phyloP scores from a whole-genome alignment of 2,329 filamentous ascomycete genomes.

The Trichoderma koningiopsis region DNA sequence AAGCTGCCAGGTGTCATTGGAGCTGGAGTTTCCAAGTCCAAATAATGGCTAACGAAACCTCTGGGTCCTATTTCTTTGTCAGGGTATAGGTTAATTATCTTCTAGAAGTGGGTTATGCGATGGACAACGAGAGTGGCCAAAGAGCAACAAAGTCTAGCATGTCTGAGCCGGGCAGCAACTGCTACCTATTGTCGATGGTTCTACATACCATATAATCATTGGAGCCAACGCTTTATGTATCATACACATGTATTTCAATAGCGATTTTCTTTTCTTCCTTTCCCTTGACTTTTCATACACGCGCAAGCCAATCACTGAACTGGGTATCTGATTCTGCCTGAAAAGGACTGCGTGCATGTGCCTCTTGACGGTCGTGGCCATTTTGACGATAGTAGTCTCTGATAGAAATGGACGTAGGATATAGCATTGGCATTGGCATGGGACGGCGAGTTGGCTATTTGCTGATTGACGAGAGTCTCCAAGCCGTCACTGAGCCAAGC shows the following conservation, averaged over 20 bases:
- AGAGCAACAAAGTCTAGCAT: slow-evolving; percentile 6
- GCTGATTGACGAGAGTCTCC: not conserved
- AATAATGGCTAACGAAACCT: slow-evolving; percentile 36
- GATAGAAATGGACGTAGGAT: not conserved
- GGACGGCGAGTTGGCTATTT: not conserved
- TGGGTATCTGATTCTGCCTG: not conserved
- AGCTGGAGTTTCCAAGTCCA: slow-evolving; percentile 82
- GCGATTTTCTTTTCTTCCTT: not conserved
- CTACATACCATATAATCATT: slow-evolving; percentile 7
- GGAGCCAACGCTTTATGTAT: slow-evolving; percentile 15
- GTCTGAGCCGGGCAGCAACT: slow-evolving; percentile 3
- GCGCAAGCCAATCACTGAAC: not conserved
- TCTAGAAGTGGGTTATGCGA: slow-evolving; percentile 29
- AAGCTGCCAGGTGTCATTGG: slow-evolving; percentile 92
- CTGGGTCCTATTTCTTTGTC: not conserved
- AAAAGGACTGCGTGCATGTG: not conserved
- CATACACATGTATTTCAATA: slow-evolving; percentile 22
- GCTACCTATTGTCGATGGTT: slow-evolving; percentile 2
- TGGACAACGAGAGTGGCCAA: not conserved
- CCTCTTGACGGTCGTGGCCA: not conserved
- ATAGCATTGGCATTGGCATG: not conserved
- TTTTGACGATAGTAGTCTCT: not conserved
- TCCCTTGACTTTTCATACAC: not conserved
- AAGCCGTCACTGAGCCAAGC: not conserved
- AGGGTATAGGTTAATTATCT: not conserved